Conservation (phyloP, 2,329 filamentous ascomycete genomes). For the Diaporthe humulicola region DNA sequence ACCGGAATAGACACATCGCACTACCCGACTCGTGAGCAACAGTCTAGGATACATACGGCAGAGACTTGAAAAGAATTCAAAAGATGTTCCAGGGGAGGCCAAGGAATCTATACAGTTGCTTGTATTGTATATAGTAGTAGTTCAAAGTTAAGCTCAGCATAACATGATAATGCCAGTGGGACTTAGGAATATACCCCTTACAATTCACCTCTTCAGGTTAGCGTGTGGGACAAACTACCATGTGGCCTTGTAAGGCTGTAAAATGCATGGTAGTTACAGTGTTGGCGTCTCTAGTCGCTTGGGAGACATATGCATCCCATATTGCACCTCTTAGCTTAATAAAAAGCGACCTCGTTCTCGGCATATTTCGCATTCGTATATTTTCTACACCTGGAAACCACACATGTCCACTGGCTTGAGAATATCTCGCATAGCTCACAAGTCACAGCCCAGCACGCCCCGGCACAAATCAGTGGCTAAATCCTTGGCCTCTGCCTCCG, state of each 20-base stretch:
- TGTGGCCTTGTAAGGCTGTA: background rate
- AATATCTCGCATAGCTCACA: background rate
- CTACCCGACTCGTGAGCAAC: background rate
- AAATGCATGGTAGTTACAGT: background rate
- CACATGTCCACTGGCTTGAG: background rate
- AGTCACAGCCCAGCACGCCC: slow-evolving; percentile 5
- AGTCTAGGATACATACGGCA: background rate
- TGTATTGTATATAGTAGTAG: background rate
- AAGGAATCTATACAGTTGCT: background rate
- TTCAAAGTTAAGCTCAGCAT: background rate
- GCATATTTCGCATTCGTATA: background rate
- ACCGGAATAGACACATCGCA: background rate
- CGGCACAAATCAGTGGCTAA: background rate
- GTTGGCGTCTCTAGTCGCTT: background rate
- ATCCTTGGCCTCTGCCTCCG: background rate
- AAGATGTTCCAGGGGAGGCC: background rate
- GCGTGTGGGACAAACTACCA: no score
- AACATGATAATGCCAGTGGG: background rate
- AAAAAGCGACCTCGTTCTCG: background rate
- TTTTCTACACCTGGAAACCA: background rate
- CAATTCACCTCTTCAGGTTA: no score
- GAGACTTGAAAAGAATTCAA: background rate
- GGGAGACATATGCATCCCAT: background rate
- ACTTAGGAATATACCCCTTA: background rate
- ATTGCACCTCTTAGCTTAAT: background rate